Percentiles rank a stretch among this genome's conserved stretches.
These are phyloP conservation scores for Daldinia eschscholtzii DNA, from an alignment of 2,329 filamentous ascomycete genomes.

Conservation along the genomic window DNA sequence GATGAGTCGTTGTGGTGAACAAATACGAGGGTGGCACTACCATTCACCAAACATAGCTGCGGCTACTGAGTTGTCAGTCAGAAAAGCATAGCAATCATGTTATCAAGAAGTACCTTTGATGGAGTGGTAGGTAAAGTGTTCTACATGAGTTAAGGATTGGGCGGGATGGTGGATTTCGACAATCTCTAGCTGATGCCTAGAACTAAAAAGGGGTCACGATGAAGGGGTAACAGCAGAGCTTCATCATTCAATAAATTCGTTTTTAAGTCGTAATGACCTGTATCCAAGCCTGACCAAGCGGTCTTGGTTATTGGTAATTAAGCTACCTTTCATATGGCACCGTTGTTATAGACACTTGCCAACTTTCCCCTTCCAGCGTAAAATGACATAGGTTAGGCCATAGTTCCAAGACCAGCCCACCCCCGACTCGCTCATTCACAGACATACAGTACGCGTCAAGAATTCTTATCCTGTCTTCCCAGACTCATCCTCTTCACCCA, in stretches of 20 bases:
- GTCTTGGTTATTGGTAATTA: neutral
- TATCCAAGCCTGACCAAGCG: neutral
- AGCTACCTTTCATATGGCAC: neutral
- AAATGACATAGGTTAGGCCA: neutral
- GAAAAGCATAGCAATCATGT: too few species aligned
- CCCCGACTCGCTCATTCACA: too few species aligned
- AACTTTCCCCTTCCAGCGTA: neutral
- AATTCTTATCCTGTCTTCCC: neutral
- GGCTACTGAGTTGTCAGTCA: neutral
- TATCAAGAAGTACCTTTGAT: too few species aligned
- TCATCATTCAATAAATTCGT: neutral
- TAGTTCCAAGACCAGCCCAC: neutral
- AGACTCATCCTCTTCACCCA: neutral
- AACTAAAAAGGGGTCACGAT: neutral
- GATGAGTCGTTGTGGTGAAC: neutral
- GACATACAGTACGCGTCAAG: neutral
- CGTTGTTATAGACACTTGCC: conserved; percentile 8
- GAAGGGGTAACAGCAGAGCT: neutral
- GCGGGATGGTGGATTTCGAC: neutral
- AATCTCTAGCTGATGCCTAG: neutral
- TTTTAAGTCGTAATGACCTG: neutral
- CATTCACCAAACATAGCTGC: neutral
- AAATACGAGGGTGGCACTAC: neutral
- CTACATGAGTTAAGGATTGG: neutral
- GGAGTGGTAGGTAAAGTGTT: neutral